Percentiles rank a stretch among this genome's conserved stretches.
Conservation (phyloP, 2,329 filamentous ascomycete genomes). For the Hymenoscyphus fructigenus region DNA sequence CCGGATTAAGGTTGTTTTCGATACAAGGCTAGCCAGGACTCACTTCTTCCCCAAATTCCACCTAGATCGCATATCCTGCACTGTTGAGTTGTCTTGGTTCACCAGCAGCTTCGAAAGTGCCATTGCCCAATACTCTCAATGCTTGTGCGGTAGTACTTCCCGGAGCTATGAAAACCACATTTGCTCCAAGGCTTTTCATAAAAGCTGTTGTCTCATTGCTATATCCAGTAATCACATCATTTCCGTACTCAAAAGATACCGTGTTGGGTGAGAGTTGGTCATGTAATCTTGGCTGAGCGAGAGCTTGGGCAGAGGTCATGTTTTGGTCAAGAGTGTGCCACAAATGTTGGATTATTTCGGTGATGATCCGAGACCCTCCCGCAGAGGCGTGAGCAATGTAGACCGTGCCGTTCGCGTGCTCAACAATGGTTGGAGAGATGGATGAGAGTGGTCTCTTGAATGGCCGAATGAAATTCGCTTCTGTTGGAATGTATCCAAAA, state of each 20-base stretch:
- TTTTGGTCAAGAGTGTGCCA: constrained; percentile 59
- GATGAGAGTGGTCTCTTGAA: constrained; percentile 65
- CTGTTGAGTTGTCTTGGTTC: constrained; percentile 74
- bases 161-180: constrained; percentile 57
- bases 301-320: constrained; percentile 52
- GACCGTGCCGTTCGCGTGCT: constrained; percentile 54
- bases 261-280: constrained; percentile 61
- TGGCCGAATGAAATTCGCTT: constrained; percentile 64
- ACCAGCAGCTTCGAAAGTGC: constrained; percentile 73
- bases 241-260: constrained; percentile 55
- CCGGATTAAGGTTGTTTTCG: neutral
- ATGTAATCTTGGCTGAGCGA: constrained; percentile 59
- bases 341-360: constrained; percentile 63
- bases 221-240: constrained; percentile 44
- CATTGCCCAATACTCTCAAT: constrained; percentile 59
- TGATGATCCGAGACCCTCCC: constrained; percentile 67
- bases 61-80: constrained; percentile 59
- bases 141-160: constrained; percentile 63
- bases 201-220: constrained; percentile 60
- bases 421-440: constrained; percentile 63
- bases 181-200: constrained; percentile 56
- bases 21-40: neutral
- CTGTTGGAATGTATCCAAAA: constrained; percentile 63
- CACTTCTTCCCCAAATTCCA: neutral
- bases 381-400: constrained; percentile 63